Evolutionary conservation across 2,329 filamentous ascomycete species (phyloP).

Genomic region (Mollisia scopiformis): DNA sequence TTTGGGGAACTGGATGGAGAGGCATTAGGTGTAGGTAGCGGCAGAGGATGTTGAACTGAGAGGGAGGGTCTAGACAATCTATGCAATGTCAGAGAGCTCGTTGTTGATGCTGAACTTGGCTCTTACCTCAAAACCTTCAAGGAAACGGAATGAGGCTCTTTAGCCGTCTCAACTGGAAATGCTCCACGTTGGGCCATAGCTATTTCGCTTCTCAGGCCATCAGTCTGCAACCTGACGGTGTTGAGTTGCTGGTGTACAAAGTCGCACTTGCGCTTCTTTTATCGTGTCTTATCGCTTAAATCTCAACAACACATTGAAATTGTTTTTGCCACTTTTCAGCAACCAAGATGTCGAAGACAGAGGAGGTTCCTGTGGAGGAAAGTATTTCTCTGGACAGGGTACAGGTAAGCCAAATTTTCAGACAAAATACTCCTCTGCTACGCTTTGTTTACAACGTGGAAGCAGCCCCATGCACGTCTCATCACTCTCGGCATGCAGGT

Average conservation of each 20-base stretch:
- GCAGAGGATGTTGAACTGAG: conserved; percentile 68
- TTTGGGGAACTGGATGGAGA: conserved; percentile 46
- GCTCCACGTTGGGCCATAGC: conserved; percentile 36
- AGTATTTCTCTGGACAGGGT: conserved; percentile 43
- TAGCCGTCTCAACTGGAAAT: conserved; percentile 44
- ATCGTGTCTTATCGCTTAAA: background rate
- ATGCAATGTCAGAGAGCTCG: conserved; percentile 12
- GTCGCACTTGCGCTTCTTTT: conserved; percentile 14
- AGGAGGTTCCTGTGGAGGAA: conserved; percentile 1
- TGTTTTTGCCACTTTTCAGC: background rate
- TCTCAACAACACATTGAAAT: conserved; percentile 12
- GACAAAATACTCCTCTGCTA: too few relatives aligned
- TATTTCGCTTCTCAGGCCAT: conserved; percentile 24
- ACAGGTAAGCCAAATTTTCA: too few relatives aligned
- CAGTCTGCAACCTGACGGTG: background rate
- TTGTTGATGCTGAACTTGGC: background rate
- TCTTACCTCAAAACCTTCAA: conserved; percentile 72
- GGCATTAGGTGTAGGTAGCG: conserved; percentile 49
- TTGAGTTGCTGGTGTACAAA: background rate
- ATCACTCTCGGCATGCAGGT: too few relatives aligned
- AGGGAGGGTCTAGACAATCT: conserved; percentile 84
- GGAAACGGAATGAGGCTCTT: conserved; percentile 79
- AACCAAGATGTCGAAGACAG: background rate
- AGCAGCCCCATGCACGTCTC: too few relatives aligned
- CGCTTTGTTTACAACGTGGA: too few relatives aligned